Conservation (phyloP, 306 rosid species). For the Casuarina glauca region DNA sequence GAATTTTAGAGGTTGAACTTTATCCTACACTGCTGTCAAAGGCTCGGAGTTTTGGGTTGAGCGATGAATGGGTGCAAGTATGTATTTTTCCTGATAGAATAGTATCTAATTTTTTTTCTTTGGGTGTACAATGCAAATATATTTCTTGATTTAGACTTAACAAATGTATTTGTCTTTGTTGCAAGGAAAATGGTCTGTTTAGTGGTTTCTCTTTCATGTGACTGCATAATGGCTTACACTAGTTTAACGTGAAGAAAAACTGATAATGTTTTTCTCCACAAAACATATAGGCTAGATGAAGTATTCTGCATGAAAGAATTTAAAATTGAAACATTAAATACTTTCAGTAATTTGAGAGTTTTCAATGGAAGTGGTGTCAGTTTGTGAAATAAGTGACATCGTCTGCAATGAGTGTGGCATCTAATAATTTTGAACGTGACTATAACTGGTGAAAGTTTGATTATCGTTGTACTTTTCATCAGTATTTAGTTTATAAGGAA, state of each 20-base stretch:
- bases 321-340: background rate
- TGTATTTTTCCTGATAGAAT: constrained; percentile 21
- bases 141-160: background rate
- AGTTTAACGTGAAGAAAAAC: background rate
- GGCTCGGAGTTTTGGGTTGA: constrained; percentile 90
- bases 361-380: background rate
- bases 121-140: constrained; percentile 2
- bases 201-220: background rate
- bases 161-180: background rate
- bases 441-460: background rate
- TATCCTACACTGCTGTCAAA: constrained; percentile 94
- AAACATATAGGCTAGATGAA: background rate
- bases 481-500: background rate
- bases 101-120: constrained; percentile 11
- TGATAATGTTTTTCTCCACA: background rate
- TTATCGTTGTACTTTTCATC: background rate
- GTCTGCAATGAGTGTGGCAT: background rate
- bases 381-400: background rate
- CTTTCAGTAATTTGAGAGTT: background rate
- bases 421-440: background rate
- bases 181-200: background rate
- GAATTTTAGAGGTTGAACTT: constrained; percentile 93
- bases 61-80: constrained; percentile 92
- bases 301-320: background rate
- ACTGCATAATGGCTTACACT: background rate